These are phyloP conservation scores for Mortierella sp. DNA, from an alignment of 371 early-diverging fungal species.

Conservation along the genomic window DNA sequence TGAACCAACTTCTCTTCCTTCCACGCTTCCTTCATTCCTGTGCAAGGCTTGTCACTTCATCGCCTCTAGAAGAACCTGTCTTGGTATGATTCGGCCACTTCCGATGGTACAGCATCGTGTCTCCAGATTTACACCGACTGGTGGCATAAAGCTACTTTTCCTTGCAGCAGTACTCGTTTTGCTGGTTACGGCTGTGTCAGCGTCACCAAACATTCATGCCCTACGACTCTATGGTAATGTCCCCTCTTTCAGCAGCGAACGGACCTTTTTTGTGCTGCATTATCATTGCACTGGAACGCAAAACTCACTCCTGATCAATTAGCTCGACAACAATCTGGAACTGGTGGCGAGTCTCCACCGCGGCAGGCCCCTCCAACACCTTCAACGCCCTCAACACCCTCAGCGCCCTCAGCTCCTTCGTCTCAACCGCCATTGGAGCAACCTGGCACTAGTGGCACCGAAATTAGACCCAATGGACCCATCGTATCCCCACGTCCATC, in stretches of 20 bases:
- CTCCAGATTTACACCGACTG: neutral
- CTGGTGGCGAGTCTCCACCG: neutral
- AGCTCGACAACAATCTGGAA: neutral
- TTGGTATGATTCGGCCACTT: no score
- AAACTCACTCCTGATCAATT: no score
- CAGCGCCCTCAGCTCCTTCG: neutral
- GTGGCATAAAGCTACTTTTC: neutral
- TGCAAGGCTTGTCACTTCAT: no score
- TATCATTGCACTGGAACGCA: no score
- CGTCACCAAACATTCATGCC: neutral
- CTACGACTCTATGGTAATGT: slow-evolving; percentile 12
- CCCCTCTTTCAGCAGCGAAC: neutral
- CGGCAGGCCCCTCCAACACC: slow-evolving; percentile 1
- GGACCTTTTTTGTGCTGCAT: neutral
- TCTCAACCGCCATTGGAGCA: neutral
- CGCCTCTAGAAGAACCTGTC: no score
- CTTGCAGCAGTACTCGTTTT: neutral
- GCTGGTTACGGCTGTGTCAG: slow-evolving; percentile 3
- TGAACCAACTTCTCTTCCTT: no score
- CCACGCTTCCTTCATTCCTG: no score
- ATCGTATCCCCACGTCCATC: neutral
- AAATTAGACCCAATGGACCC: slow-evolving; percentile 11
- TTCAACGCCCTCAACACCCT: neutral
- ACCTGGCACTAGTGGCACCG: slow-evolving; percentile 12
- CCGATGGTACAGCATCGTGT: neutral